These are phyloP conservation scores for Ambrosiella xylebori DNA, from an alignment of 2,329 filamentous ascomycete species.

Conservation along the genomic window DNA sequence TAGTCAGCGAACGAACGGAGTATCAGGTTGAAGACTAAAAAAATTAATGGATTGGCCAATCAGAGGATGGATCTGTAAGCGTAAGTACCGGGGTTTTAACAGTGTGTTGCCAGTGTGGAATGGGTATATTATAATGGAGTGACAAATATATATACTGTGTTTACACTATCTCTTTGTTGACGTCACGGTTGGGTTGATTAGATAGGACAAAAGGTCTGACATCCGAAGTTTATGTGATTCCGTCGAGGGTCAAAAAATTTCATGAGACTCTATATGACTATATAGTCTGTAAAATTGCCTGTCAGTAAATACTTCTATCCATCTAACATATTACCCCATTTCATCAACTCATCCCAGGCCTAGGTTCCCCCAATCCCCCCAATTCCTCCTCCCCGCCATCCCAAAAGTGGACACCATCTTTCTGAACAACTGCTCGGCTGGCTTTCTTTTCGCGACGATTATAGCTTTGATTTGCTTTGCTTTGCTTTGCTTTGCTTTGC, in stretches of 20 bases:
- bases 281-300: too few relatives aligned
- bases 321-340: too few relatives aligned
- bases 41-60: not conserved
- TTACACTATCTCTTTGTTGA: not conserved
- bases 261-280: too few relatives aligned
- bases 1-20: not conserved
- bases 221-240: too few relatives aligned
- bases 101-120: not conserved
- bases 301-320: too few relatives aligned
- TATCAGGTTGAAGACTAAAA: not conserved
- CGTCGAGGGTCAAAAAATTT: too few relatives aligned
- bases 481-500: not conserved
- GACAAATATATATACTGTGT: not conserved
- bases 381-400: not conserved
- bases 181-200: too few relatives aligned
- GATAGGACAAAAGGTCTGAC: too few relatives aligned
- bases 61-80: not conserved
- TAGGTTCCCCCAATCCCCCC: not conserved
- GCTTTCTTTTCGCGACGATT: too few relatives aligned
- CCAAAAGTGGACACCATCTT: not conserved
- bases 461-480: not conserved
- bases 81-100: not conserved
- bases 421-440: too few relatives aligned
- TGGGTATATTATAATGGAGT: not conserved
- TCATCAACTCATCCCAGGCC: not conserved